Conservation (phyloP, 2,329 filamentous ascomycete genomes). For the Beauveria bassiana region DNA sequence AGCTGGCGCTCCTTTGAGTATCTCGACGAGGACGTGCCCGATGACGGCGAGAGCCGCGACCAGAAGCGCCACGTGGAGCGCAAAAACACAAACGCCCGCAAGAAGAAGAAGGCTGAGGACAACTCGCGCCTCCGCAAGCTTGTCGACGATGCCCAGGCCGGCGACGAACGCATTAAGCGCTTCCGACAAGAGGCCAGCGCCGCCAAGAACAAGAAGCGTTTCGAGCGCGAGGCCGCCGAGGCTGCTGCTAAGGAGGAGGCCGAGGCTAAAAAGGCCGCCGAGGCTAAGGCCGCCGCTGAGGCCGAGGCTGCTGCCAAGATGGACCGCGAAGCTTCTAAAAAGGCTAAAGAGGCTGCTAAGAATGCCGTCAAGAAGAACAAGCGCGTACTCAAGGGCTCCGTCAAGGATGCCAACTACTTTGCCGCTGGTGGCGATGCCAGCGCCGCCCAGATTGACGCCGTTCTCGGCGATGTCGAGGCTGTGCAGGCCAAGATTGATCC, state of each 20-base stretch:
- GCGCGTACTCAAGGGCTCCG: slow-evolving; percentile 84
- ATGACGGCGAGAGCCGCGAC: slow-evolving; percentile 98
- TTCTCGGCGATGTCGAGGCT: slow-evolving; percentile 77
- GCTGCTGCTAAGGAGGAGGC: slow-evolving; percentile 83
- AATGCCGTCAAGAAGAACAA: slow-evolving; percentile 99
- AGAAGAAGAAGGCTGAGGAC: slow-evolving; percentile 99
- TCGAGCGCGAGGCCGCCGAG: slow-evolving; percentile 86
- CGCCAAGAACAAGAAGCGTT: slow-evolving; percentile 89
- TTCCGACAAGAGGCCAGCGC: slow-evolving; percentile 90
- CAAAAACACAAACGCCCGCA: slow-evolving; percentile 95
- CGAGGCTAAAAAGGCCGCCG: slow-evolving; percentile 73
- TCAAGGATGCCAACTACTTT: slow-evolving; percentile 99
- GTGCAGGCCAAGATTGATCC: slow-evolving; percentile 82
- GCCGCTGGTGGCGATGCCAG: slow-evolving; percentile 61
- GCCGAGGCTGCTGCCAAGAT: slow-evolving; percentile 82
- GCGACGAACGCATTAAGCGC: slow-evolving; percentile 93
- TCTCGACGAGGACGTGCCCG: slow-evolving; percentile 95
- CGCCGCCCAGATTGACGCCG: slow-evolving; percentile 71
- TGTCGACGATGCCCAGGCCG: slow-evolving; percentile 75
- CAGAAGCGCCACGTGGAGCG: slow-evolving; percentile 97
- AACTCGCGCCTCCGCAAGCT: slow-evolving; percentile 82
- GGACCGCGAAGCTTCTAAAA: slow-evolving; percentile 78
- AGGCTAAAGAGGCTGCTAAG: slow-evolving; percentile 97
- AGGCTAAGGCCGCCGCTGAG: slow-evolving; percentile 70
- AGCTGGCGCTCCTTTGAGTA: slow-evolving; percentile 98